Base-by-base conservation (phyloP, 2,329 filamentous ascomycete species). In the Rhynchosporium secalis region DNA sequence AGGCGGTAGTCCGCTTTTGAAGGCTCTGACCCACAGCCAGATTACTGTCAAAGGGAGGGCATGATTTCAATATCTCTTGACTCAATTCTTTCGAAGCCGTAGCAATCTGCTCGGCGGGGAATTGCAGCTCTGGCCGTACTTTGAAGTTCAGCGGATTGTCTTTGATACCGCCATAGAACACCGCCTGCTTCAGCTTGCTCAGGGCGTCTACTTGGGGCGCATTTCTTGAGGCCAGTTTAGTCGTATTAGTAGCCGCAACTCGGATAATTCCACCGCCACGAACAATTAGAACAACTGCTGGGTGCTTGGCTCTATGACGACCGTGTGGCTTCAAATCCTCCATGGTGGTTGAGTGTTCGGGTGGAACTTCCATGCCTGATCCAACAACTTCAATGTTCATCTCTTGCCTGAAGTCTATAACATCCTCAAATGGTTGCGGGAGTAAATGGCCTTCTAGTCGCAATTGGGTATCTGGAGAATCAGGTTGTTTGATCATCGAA, bases 131-230 rank as follows among this genome's bases (percentile, higher is more conserved):
- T 45, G 84, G 80, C 66, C 85, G 84, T 48, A 87, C 83, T 48
- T 88, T 85, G 70, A 99, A 92, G 65, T 92, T 87, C n/a, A 99
- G 78, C n/a, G 94, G 90, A 70, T 92, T 98, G 71, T 91, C 86
- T 65, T 88, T 83, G 72, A 90, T 86, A 54, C 86, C 86, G 1
- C 93, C 93, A 73, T 92, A 98, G 76, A 97, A 98, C 1, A 98
- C 90, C 2, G 93, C 93, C 77, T 99, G 93, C 72, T 97, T 92
- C 46, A 99, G 82, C 76, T 95, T 96, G 76, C 87, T 91, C 76
- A 92, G 95, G 6, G 91, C 90, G 1, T 90, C 93, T 15, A 96
- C 84, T 67, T 80, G 77, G 1, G 85, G 86, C 4, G 84, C 80
- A 58, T 78, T 76, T 58, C 83, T 82, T 65, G 82, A 83, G 12